A percentile compares a stretch with the other conserved stretches of the same genome.
These are phyloP conservation scores for Stagonosporopsis tanaceti DNA, from an alignment of 2,329 filamentous ascomycete species.

Conservation along the genomic window DNA sequence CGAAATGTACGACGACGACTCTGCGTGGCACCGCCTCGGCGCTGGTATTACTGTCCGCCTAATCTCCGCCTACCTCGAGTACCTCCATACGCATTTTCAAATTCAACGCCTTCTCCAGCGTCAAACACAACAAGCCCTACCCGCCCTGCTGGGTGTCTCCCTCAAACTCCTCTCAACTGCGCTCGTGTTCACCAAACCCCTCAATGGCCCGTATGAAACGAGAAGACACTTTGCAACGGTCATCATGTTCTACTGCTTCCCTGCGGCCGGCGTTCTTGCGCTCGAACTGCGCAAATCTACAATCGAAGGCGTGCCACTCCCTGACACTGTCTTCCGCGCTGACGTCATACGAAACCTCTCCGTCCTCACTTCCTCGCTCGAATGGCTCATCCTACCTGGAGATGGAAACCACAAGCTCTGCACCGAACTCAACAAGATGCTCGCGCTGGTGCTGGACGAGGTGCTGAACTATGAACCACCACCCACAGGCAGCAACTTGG, in stretches of 20 bases:
- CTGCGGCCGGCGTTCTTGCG: slow-evolving; percentile 46
- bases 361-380: slow-evolving; percentile 45
- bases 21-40: slow-evolving; percentile 38
- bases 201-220: slow-evolving; percentile 40
- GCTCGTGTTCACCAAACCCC: slow-evolving; percentile 43
- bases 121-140: slow-evolving; percentile 42
- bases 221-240: slow-evolving; percentile 45
- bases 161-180: slow-evolving; percentile 45
- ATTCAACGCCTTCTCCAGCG: slow-evolving; percentile 45
- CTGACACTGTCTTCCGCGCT: slow-evolving; percentile 42
- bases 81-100: slow-evolving; percentile 45
- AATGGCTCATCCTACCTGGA: slow-evolving; percentile 45
- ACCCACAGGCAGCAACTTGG: slow-evolving; percentile 24
- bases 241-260: slow-evolving; percentile 48
- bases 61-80: slow-evolving; percentile 45
- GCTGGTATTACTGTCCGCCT: slow-evolving; percentile 37
- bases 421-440: slow-evolving; percentile 48
- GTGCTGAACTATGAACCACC: slow-evolving; percentile 48
- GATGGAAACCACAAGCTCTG: slow-evolving; percentile 49
- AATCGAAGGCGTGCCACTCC: slow-evolving; percentile 41
- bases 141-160: slow-evolving; percentile 42
- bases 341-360: slow-evolving; percentile 49
- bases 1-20: slow-evolving; percentile 45
- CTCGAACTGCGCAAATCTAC: slow-evolving; percentile 47
- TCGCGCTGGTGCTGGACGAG: slow-evolving; percentile 45